Conservation (phyloP, 495 filamentous ascomycete genomes). For the Friedmanniomyces simplex region DNA sequence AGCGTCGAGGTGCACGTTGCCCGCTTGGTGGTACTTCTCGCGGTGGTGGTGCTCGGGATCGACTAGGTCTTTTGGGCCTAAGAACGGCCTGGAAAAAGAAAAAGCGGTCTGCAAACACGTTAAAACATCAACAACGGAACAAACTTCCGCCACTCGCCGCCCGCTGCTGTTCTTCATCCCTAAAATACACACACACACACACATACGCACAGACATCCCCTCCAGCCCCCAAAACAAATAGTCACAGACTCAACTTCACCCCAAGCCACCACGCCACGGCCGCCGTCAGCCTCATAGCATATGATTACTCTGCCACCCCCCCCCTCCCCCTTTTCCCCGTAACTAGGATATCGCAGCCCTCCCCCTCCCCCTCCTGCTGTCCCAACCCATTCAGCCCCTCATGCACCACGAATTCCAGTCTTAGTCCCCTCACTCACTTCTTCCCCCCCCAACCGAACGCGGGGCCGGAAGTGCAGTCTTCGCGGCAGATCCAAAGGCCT, state of each 20-base stretch:
- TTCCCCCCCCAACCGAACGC: conserved; percentile 56
- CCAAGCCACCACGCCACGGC: conserved; percentile 45
- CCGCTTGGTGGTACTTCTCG: conserved; percentile 53
- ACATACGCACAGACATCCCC: no score
- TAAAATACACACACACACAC: no score
- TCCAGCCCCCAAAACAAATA: no score
- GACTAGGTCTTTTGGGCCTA: conserved; percentile 30
- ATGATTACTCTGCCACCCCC: conserved; percentile 58
- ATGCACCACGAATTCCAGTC: conserved; percentile 50
- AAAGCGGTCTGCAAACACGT: neutral
- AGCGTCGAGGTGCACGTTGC: conserved; percentile 22
- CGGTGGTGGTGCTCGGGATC: conserved; percentile 28
- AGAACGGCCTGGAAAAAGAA: neutral
- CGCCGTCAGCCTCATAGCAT: conserved; percentile 52
- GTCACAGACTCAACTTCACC: conserved; percentile 37
- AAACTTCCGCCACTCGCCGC: no score
- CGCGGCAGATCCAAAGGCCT: conserved; percentile 45
- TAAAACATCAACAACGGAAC: no score
- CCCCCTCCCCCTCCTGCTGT: no score
- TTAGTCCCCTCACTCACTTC: no score
- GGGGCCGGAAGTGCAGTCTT: conserved; percentile 51
- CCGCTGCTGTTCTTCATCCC: no score
- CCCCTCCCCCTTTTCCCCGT: no score
- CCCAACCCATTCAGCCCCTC: no score
- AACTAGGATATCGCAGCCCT: conserved; percentile 46